A percentile compares a stretch with the other conserved stretches of the same genome.
Evolutionary conservation across 164 flowering plant genomes (phyloP).

Genomic region (Protea cynaroides): DNA sequence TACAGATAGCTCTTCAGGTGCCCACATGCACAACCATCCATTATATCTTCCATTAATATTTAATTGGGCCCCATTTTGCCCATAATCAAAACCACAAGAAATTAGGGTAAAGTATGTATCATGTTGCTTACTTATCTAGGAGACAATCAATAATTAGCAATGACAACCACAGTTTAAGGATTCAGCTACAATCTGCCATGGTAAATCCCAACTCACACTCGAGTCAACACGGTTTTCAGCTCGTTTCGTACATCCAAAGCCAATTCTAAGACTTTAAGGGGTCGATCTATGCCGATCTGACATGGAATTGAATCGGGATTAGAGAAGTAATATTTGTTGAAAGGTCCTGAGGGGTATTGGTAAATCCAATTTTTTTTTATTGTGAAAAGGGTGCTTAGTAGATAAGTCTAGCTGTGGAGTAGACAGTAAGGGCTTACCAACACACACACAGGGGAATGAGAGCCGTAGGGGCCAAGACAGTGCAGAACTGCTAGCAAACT

Average conservation of each 20-base stretch:
- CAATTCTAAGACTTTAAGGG: no score
- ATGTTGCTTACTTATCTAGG: no score
- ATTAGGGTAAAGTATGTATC: neutral
- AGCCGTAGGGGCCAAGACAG: slow-evolving; percentile 19
- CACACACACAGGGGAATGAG: slow-evolving; percentile 13
- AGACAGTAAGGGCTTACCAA: slow-evolving; percentile 24
- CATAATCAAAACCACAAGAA: neutral
- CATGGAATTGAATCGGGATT: no score
- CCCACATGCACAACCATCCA: neutral
- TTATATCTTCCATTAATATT: neutral
- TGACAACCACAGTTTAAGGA: no score
- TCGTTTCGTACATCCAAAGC: no score
- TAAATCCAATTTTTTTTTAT: slow-evolving; percentile 19
- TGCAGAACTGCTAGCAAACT: slow-evolving; percentile 2
- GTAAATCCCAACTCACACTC: no score
- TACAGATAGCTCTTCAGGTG: neutral
- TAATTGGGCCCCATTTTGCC: neutral
- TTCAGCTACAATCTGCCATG: no score
- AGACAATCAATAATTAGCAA: no score
- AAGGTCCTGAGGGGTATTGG: slow-evolving; percentile 15
- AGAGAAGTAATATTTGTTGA: slow-evolving; percentile 17
- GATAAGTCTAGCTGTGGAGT: slow-evolving; percentile 23
- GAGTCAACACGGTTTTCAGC: no score
- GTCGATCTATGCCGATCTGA: no score
- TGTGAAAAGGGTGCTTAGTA: slow-evolving; percentile 14